Evolutionary conservation across 176 grass and related monocot species (phyloP).

Genomic region (Zoysia japonica): DNA sequence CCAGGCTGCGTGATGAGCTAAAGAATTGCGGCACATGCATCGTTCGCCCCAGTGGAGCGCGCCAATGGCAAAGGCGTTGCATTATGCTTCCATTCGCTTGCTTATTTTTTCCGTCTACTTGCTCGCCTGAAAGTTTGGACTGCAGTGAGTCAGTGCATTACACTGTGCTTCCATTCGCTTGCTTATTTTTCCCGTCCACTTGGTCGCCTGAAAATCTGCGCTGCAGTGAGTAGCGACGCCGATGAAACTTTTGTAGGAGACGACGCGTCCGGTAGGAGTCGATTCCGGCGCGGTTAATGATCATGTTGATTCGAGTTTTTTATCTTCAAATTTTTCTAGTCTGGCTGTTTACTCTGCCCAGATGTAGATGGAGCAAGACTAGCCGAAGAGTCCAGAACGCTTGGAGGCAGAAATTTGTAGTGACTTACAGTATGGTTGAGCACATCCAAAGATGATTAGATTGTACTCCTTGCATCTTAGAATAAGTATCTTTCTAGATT

Average conservation of each 20-base stretch:
- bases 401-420: too few species aligned
- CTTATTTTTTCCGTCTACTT: background rate
- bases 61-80: background rate
- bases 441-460: background rate
- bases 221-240: background rate
- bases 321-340: too few species aligned
- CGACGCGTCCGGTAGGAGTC: background rate
- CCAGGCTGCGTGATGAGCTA: background rate
- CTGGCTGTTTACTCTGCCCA: too few species aligned
- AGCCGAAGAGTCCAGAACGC: background rate
- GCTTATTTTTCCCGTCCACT: conserved; percentile 1
- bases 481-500: too few species aligned
- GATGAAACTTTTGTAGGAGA: background rate
- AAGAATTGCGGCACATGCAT: background rate
- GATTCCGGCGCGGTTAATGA: background rate
- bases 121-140: too few species aligned
- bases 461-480: too few species aligned
- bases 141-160: background rate
- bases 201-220: background rate
- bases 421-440: background rate
- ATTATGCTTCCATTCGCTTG: background rate
- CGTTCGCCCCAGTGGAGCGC: background rate
- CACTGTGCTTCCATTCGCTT: background rate
- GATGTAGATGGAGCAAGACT: background rate
- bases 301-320: background rate